Percentiles rank a stretch among this genome's conserved stretches.
These are phyloP conservation scores for Diplotaxis tenuifolia DNA, from an alignment of 345 rosid species.

Conservation along the genomic window DNA sequence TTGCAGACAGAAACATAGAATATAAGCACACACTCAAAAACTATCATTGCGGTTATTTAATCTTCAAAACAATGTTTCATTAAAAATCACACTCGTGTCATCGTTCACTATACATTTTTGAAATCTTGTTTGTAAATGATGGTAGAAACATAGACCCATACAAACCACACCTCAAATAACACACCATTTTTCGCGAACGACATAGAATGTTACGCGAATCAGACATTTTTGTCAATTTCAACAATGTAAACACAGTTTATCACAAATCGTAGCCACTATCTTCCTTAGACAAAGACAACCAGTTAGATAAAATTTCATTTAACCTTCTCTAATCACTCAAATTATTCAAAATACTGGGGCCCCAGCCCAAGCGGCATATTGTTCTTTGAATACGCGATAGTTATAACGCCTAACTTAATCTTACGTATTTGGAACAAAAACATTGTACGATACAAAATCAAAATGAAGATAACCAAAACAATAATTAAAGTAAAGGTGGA, in stretches of 20 bases:
- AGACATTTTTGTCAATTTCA: background rate
- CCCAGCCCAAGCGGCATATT: background rate
- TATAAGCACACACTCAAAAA: background rate
- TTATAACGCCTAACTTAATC: background rate
- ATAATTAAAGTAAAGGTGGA: constrained; percentile 32
- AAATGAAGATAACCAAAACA: constrained; percentile 1
- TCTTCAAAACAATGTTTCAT: background rate
- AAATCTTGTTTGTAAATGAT: background rate
- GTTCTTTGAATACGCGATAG: background rate
- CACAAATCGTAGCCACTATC: background rate
- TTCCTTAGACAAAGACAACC: background rate
- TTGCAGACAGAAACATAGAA: background rate
- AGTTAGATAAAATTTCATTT: background rate
- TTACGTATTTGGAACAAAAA: background rate
- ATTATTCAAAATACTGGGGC: background rate
- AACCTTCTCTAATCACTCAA: background rate
- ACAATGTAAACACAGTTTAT: background rate
- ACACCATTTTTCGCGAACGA: background rate
- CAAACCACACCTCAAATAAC: background rate
- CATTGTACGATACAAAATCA: background rate
- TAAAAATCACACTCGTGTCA: background rate
- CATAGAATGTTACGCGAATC: background rate
- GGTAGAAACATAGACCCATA: background rate
- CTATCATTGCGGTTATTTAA: background rate
- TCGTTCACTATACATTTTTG: background rate